Percentiles rank a stretch among this genome's conserved stretches.
Conservation (phyloP, 305 asterid genomes). For the Fraxinus albicans region DNA sequence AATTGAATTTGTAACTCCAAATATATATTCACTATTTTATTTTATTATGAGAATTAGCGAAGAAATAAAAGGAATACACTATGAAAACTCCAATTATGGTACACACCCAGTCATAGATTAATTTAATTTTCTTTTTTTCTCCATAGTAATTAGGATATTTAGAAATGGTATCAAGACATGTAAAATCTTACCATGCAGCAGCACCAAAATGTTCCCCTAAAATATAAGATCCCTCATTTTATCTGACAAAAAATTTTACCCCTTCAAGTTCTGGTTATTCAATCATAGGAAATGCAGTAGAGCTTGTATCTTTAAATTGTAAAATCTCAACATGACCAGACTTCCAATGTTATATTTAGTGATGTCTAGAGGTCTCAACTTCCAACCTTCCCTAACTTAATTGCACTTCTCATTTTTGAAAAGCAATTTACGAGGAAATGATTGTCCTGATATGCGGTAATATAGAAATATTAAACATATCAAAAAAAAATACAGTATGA, state of each 20-base stretch:
- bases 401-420: not conserved
- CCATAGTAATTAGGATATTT: not conserved
- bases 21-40: not conserved
- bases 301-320: not conserved
- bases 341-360: not conserved
- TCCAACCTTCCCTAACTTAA: not conserved
- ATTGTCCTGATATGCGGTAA: not conserved
- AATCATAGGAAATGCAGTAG: not conserved
- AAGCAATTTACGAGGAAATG: not conserved
- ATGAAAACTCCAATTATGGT: not conserved
- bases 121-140: not conserved
- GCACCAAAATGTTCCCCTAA: not conserved
- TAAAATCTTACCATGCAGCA: not conserved
- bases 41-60: not conserved
- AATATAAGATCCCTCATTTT: not conserved
- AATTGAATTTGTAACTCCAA: not conserved
- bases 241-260: not conserved
- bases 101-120: not conserved
- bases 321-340: not conserved
- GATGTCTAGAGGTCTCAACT: not conserved
- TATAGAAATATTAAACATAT: not conserved
- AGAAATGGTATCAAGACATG: not conserved
- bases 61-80: not conserved
- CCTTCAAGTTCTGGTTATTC: not conserved
- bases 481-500: not conserved